Evolutionary conservation across 139 green algal genomes (phyloP).

Genomic region (Klebsormidium nitens): DNA sequence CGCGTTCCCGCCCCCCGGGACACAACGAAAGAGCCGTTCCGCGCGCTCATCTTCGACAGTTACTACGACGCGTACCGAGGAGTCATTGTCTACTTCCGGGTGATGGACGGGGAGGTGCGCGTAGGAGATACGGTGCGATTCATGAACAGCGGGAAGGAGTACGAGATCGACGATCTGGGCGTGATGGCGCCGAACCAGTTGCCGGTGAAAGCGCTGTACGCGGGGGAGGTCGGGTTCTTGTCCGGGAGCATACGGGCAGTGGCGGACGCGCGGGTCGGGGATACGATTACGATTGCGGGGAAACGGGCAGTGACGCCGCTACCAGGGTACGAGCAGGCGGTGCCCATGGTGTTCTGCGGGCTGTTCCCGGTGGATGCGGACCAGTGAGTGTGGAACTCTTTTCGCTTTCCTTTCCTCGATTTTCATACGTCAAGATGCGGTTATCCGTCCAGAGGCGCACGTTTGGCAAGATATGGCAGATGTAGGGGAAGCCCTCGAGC

Average conservation of each 20-base stretch:
- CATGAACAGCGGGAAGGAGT: slow-evolving; percentile 64
- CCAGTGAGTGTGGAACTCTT: slow-evolving; percentile 38
- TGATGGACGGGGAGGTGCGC: slow-evolving; percentile 74
- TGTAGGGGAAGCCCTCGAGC: no score
- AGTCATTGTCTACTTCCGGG: slow-evolving; percentile 76
- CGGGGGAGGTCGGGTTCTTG: slow-evolving; percentile 87
- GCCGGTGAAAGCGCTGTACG: slow-evolving; percentile 76
- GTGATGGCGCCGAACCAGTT: slow-evolving; percentile 77
- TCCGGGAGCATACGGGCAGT: slow-evolving; percentile 83
- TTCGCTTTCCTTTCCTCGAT: neutral
- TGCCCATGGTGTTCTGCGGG: slow-evolving; percentile 96
- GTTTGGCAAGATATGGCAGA: no score
- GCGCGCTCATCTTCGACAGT: slow-evolving; percentile 95
- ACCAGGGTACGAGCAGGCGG: slow-evolving; percentile 75
- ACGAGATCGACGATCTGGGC: slow-evolving; percentile 84
- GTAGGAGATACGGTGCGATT: slow-evolving; percentile 68
- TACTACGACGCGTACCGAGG: slow-evolving; percentile 93
- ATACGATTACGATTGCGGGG: slow-evolving; percentile 78
- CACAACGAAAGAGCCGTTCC: slow-evolving; percentile 56
- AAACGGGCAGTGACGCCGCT: slow-evolving; percentile 8
- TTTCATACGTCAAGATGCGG: no score
- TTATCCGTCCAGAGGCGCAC: no score
- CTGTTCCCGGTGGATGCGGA: slow-evolving; percentile 81
- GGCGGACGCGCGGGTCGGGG: slow-evolving; percentile 87
- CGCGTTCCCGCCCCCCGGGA: slow-evolving; percentile 69